A percentile compares a stretch with the other conserved stretches of the same genome.
phyloP scores from a whole-genome alignment of 768 basidiomycete species.

The Neoboletus magnificus region DNA sequence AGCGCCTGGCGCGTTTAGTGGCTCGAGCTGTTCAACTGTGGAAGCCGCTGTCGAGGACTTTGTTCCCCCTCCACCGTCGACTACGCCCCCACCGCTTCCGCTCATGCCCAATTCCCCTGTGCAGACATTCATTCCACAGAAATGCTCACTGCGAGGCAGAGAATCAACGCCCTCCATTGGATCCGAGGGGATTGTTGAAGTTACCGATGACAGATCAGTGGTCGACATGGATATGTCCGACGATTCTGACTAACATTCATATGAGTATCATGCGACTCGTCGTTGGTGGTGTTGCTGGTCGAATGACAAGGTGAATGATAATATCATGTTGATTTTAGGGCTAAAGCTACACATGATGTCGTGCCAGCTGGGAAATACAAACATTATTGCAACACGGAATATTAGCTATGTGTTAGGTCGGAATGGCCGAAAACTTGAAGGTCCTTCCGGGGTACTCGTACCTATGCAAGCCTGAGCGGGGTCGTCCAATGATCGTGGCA shows the following conservation, averaged over 20 bases:
- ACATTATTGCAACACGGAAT: constrained; percentile 4
- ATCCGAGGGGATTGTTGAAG: neutral
- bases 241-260: constrained; percentile 16
- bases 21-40: neutral
- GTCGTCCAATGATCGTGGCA: constrained; percentile 17
- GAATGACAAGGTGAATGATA: neutral
- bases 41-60: constrained; percentile 10
- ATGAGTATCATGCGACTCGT: neutral
- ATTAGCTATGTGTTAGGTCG: constrained; percentile 3
- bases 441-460: constrained; percentile 15
- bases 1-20: constrained; percentile 16
- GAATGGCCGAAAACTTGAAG: constrained; percentile 10
- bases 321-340: neutral
- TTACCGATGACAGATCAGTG: constrained; percentile 2
- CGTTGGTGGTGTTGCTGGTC: neutral
- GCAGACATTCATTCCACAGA: neutral
- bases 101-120: constrained; percentile 12
- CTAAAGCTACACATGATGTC: constrained; percentile 28
- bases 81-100: constrained; percentile 33
- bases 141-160: neutral
- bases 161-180: neutral
- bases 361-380: constrained; percentile 26
- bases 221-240: constrained; percentile 32
- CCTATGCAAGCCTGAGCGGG: constrained; percentile 5
- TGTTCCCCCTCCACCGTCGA: constrained; percentile 34